Evolutionary conservation across 306 rosid species (phyloP).

Genomic region (Pyrus communis): DNA sequence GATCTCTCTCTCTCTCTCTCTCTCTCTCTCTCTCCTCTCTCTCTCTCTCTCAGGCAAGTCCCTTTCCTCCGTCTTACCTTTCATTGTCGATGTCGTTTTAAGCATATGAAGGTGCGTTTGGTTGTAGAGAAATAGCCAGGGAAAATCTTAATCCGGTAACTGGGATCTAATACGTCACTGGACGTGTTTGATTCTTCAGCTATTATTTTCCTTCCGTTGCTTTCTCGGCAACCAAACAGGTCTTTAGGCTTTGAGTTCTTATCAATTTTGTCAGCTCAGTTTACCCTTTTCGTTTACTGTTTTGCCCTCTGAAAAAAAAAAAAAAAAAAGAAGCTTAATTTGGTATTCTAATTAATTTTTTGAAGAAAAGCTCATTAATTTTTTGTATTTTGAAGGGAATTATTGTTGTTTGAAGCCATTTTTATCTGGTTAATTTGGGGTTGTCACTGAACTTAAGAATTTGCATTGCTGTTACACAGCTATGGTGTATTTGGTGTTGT

Average conservation of each 20-base stretch:
- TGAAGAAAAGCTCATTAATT: background rate
- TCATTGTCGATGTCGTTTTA: background rate
- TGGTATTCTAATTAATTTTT: background rate
- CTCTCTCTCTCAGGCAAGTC: slow-evolving; percentile 24
- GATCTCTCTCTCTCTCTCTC: background rate
- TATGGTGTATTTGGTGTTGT: background rate
- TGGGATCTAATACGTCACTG: background rate
- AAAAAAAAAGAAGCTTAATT: background rate
- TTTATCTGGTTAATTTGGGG: background rate
- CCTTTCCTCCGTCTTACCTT: slow-evolving; percentile 10
- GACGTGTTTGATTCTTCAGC: background rate
- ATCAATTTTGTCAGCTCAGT: background rate
- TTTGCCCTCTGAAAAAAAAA: background rate
- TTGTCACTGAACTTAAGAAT: background rate
- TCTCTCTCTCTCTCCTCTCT: background rate
- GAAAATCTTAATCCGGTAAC: background rate
- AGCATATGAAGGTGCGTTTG: background rate
- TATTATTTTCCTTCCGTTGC: background rate
- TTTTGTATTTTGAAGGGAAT: background rate
- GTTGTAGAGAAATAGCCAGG: background rate
- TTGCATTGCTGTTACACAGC: background rate
- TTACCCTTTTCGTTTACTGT: background rate
- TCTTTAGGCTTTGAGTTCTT: slow-evolving; percentile 19
- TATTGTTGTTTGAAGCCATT: background rate
- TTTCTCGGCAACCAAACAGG: slow-evolving; percentile 1